Conservation (phyloP, 495 filamentous ascomycete species). For the Extremus antarcticus region DNA sequence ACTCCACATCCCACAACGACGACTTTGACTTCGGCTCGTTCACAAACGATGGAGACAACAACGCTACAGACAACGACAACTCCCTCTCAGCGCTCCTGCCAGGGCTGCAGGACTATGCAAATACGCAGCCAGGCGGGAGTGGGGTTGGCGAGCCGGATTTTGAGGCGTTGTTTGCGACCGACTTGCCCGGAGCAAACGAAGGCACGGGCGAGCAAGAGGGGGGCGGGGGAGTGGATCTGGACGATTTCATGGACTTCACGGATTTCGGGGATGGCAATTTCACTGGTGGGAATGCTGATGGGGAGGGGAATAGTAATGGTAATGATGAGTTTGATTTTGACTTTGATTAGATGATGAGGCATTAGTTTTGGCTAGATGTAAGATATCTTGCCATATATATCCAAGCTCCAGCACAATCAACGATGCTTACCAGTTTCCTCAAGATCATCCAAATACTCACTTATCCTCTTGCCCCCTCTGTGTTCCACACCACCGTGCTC, state of each 20-base stretch:
- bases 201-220: neutral
- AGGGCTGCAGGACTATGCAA: constrained; percentile 17
- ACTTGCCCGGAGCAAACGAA: neutral
- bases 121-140: neutral
- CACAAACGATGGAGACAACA: neutral
- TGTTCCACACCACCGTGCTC: too few relatives aligned
- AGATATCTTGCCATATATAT: too few relatives aligned
- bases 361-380: too few relatives aligned
- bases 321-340: constrained; percentile 11
- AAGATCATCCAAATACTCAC: too few relatives aligned
- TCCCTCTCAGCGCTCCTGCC: constrained; percentile 9
- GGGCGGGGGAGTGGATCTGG: neutral
- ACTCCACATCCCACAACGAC: neutral
- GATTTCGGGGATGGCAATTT: constrained; percentile 5
- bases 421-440: too few relatives aligned
- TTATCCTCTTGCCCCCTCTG: too few relatives aligned
- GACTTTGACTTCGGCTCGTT: constrained; percentile 14
- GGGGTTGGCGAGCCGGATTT: constrained; percentile 2
- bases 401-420: too few relatives aligned
- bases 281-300: constrained; percentile 2
- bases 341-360: too few relatives aligned
- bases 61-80: constrained; percentile 1
- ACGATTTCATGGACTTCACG: constrained; percentile 18
- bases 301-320: neutral
- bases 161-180: constrained; percentile 5